Conservation (phyloP, 345 rosid genomes). For the Eucalyptus cladocalyx region DNA sequence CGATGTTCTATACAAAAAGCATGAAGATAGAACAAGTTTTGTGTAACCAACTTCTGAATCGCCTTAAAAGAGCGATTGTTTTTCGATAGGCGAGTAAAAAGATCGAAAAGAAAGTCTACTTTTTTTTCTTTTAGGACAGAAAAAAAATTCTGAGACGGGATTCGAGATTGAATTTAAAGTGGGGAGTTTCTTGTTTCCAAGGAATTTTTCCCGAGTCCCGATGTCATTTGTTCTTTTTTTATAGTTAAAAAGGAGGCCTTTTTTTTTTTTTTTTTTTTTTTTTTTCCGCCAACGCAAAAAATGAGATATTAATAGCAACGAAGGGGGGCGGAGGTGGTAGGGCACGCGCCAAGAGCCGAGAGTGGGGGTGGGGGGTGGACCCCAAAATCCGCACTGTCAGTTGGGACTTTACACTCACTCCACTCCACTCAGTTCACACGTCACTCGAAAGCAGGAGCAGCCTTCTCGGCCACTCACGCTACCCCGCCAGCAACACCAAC, state of each 20-base stretch:
- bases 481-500: background rate
- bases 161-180: background rate
- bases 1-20: no score
- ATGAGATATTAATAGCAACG: background rate
- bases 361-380: background rate
- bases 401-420: background rate
- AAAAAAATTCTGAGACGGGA: background rate
- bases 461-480: conserved; percentile 7
- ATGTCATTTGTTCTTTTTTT: no score
- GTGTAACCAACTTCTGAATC: background rate
- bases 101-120: no score
- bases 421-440: background rate
- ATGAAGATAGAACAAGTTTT: background rate
- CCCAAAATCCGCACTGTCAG: background rate
- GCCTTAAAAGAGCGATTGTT: no score
- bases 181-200: background rate
- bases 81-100: no score
- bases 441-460: background rate
- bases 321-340: background rate
- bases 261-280: no score
- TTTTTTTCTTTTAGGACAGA: background rate
- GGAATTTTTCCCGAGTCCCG: background rate
- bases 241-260: background rate
- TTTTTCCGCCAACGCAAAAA: background rate
- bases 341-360: background rate